Base-by-base conservation (phyloP, 345 rosid species). In the Gossypium arboreum region DNA sequence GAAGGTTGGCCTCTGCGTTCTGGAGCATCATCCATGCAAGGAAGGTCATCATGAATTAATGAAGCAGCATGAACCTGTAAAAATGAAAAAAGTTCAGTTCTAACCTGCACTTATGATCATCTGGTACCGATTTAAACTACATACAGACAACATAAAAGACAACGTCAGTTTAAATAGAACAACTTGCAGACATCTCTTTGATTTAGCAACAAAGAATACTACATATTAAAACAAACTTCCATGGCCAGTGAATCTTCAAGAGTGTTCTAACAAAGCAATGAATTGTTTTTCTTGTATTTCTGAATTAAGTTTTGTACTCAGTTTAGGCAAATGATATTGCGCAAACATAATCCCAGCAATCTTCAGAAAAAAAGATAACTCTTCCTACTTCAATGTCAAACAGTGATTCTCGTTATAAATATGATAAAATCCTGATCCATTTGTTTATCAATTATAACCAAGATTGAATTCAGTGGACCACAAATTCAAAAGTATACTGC, bases 1-100 rank as follows among this genome's bases (percentile, higher is more conserved):
- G 99, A 91, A 18, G 98, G 98, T 75, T 87, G 88, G 70, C 98
- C 98, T 78, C 99, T 76, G 16, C 99, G 92, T 1, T 87, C 83
- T 44, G 90, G 85, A 74, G 86, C 98, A 68, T 95, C 91, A 55
- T 95, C 98, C 98, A 95, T 93, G 87, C 88, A 93, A 17, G 99
- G 99, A 64, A 95, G 96, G 74, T 95, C 99, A 50, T 95, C 90
- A 71, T 95, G 99, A 24, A 91, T 93, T 82, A 94, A 83, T 1
- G 98, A 94, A 75, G 98, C 98, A 34, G 91, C 88, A 64, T 92
- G 98, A 50, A 94, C 88, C 94, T 91, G 88, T 76, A 57, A 27
- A 45, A 76, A 75, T 11, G 61, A 34, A 39, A 73, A 77, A 12
- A 24, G 27, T 24, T 45, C 65, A 54, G 61, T 29, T 70, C 55